Evolutionary conservation across 441 rosid species (phyloP), one percentile per base, ranked within the genome.

Genomic region (Eruca vesicaria): DNA sequence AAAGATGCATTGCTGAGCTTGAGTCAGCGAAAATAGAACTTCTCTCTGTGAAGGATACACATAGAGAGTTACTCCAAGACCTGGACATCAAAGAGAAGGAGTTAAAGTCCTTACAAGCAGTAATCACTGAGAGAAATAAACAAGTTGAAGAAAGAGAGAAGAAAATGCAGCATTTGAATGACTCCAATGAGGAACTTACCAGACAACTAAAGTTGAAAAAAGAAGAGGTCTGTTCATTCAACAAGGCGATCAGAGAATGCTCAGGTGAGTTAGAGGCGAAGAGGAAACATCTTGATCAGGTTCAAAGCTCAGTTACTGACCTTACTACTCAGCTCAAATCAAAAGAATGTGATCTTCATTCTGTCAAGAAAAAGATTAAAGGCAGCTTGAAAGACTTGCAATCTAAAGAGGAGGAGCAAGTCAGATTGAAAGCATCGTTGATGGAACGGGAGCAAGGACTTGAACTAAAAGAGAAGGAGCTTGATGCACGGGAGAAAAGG

Each of bases 131-230:
- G 33, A 65, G 60, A 6, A 52, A 41, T 53, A 45, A 57, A 32
- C 83, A 82, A 48, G 38, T 77, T 14, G 45, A 73, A 26, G 69
- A 60, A 71, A 77, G 63, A 16, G 78, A 74, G 78, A 41, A 76
- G 52, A 69, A 71, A 64, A 68, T 85, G 36, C 72, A 83, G 29
- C 74, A 74, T 7, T 50, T 80, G 29, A 61, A 78, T 43, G 33
- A 31, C 29, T 82, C 71, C 7, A 69, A 64, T 9, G 62, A 66
- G 28, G 53, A 80, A 60, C 48, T 79, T 63, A 62, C 6, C 4
- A 69, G 64, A 57, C 80, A 82, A 73, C 61, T 87, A 1, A 63
- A 77, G 53, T 63, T 35, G 33, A 72, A 78, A 81, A 76, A 78
- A 76, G 77, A 76, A 14, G 52, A 81, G 68, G 43, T 71, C 76